These are phyloP conservation scores for Lathyrus oleraceus DNA, from an alignment of 306 rosid genomes.

Conservation along the genomic window DNA sequence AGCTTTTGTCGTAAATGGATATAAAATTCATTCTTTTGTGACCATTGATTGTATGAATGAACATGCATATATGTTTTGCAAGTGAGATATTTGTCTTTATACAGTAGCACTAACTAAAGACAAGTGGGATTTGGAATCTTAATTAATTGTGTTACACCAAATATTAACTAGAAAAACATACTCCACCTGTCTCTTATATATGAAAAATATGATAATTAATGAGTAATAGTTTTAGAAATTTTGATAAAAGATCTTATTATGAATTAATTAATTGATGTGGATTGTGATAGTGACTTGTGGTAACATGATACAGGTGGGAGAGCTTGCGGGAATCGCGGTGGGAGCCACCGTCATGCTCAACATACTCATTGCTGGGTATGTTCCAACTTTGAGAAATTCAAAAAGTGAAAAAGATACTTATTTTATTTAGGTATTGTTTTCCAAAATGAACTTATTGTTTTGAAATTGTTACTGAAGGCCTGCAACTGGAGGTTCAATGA, in stretches of 20 bases:
- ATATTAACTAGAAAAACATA: neutral
- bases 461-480: slow-evolving; percentile 45
- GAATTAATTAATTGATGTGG: neutral
- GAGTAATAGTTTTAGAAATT: too few species aligned
- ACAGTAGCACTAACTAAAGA: neutral
- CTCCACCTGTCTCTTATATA: neutral
- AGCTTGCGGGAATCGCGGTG: slow-evolving; percentile 84
- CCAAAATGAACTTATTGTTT: neutral
- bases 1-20: neutral
- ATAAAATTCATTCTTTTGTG: slow-evolving; percentile 6
- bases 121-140: slow-evolving; percentile 15
- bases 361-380: slow-evolving; percentile 86
- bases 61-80: slow-evolving; percentile 7
- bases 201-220: neutral
- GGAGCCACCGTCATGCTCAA: slow-evolving; percentile 94
- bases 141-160: neutral
- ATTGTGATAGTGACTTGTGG: neutral
- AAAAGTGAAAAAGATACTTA: too few species aligned
- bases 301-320: slow-evolving; percentile 67
- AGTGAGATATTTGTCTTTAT: slow-evolving; percentile 7
- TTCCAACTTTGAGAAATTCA: neutral
- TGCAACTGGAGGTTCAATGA: slow-evolving; percentile 81
- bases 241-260: neutral
- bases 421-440: too few species aligned
- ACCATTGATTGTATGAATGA: neutral